Conservation (phyloP, 768 basidiomycete genomes). For the Calvatia gigantea region DNA sequence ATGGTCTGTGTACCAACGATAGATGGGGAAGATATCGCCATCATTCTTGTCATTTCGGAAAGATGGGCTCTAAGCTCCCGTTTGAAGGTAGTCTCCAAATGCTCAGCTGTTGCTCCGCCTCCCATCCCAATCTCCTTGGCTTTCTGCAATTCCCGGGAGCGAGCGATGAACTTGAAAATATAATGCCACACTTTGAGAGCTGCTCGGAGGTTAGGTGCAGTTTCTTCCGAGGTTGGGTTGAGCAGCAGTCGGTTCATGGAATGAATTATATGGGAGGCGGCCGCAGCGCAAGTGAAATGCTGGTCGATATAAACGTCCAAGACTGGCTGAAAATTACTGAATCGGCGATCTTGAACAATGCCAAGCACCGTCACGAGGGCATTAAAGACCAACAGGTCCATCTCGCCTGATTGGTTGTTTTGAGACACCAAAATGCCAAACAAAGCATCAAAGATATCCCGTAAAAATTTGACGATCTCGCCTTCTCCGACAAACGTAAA, state of each 20-base stretch:
- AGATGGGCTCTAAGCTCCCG: slow-evolving; percentile 78
- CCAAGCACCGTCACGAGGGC: slow-evolving; percentile 88
- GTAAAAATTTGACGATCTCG: slow-evolving; percentile 90
- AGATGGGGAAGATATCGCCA: slow-evolving; percentile 72
- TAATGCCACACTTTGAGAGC: slow-evolving; percentile 97
- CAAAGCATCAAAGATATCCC: slow-evolving; percentile 88
- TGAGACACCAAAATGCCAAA: slow-evolving; percentile 83
- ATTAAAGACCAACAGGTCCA: slow-evolving; percentile 87
- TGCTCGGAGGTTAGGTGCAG: slow-evolving; percentile 76
- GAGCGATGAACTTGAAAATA: slow-evolving; percentile 90
- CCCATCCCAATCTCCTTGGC: slow-evolving; percentile 75
- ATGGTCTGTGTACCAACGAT: slow-evolving; percentile 96
- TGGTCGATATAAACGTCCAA: slow-evolving; percentile 90
- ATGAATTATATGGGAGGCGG: slow-evolving; percentile 80
- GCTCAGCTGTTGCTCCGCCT: slow-evolving; percentile 79
- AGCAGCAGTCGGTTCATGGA: slow-evolving; percentile 83
- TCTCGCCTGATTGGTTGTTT: slow-evolving; percentile 69
- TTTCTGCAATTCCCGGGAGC: slow-evolving; percentile 88
- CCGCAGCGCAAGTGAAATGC: slow-evolving; percentile 80
- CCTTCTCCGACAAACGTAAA: slow-evolving; percentile 93
- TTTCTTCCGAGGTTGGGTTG: slow-evolving; percentile 68
- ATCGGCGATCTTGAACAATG: slow-evolving; percentile 90
- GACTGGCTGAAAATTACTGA: slow-evolving; percentile 92
- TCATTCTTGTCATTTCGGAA: slow-evolving; percentile 80
- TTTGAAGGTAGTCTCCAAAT: slow-evolving; percentile 82